Conservation (phyloP, 2,329 filamentous ascomycete genomes). For the Diaporthe australafricana region DNA sequence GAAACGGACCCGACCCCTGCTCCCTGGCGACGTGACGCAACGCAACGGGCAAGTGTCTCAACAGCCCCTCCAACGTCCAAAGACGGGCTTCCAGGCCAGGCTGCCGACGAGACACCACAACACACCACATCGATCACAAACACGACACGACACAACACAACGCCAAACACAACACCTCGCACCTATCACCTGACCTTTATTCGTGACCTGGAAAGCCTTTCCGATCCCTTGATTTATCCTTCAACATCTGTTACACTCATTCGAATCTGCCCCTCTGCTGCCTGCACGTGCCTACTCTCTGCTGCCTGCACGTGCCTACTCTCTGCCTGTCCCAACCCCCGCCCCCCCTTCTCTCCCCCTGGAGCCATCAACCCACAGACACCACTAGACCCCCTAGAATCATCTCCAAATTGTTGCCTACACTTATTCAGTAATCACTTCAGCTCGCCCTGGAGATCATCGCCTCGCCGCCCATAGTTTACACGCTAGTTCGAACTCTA, state of each 20-base stretch:
- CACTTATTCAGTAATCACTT: neutral
- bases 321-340: neutral
- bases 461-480: neutral
- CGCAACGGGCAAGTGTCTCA: conserved; percentile 21
- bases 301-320: neutral
- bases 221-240: neutral
- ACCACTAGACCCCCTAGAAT: neutral
- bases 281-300: neutral
- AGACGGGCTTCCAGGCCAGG: neutral
- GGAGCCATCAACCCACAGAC: neutral
- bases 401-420: neutral
- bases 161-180: neutral
- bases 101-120: neutral
- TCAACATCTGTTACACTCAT: neutral
- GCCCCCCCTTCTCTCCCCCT: neutral
- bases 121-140: neutral
- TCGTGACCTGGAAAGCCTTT: neutral
- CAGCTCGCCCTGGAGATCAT: neutral
- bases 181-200: conserved; percentile 10
- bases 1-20: conserved; percentile 14
- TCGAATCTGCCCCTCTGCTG: neutral
- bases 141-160: neutral
- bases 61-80: neutral
- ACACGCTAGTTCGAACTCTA: neutral
- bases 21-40: conserved; percentile 15